These are phyloP conservation scores for Wickerhamiella azymoides DNA, from an alignment of 805 yeast genomes.

Conservation along the genomic window DNA sequence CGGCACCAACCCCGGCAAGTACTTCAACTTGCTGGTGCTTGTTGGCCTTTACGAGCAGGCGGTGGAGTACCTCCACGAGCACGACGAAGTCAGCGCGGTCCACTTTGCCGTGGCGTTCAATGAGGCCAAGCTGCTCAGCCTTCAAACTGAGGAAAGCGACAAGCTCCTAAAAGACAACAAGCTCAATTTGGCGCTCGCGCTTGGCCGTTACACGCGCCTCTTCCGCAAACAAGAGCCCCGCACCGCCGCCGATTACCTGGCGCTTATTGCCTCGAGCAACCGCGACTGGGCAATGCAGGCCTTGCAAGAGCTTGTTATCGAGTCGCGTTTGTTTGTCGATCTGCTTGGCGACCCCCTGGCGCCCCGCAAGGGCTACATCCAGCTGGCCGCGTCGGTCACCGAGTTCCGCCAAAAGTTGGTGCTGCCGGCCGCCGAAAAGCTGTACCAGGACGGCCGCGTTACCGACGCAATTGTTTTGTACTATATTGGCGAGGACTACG, in stretches of 20 bases:
- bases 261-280: constrained; percentile 47
- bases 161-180: constrained; percentile 1
- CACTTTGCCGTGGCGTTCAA: constrained; percentile 76
- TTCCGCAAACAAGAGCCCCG: constrained; percentile 79
- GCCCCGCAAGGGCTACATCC: constrained; percentile 78
- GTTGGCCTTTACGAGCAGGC: constrained; percentile 76
- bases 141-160: constrained; percentile 24
- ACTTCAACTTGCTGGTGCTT: constrained; percentile 57
- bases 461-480: constrained; percentile 75
- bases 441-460: constrained; percentile 82
- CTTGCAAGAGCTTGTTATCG: constrained; percentile 67
- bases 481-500: constrained; percentile 78
- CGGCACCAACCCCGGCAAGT: constrained; percentile 49
- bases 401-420: constrained; percentile 58
- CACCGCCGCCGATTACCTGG: constrained; percentile 80
- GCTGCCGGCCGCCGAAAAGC: constrained; percentile 70
- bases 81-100: constrained; percentile 72
- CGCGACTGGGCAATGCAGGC: constrained; percentile 62
- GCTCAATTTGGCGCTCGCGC: constrained; percentile 41
- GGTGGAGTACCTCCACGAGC: constrained; percentile 43
- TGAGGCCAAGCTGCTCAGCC: constrained; percentile 54
- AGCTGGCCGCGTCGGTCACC: constrained; percentile 46
- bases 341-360: constrained; percentile 72
- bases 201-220: constrained; percentile 69
- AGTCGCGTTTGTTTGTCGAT: constrained; percentile 70